Percentiles rank a stretch among this genome's conserved stretches.
Evolutionary conservation across 768 basidiomycete genomes (phyloP).

Genomic region (Suillus tomentosus): DNA sequence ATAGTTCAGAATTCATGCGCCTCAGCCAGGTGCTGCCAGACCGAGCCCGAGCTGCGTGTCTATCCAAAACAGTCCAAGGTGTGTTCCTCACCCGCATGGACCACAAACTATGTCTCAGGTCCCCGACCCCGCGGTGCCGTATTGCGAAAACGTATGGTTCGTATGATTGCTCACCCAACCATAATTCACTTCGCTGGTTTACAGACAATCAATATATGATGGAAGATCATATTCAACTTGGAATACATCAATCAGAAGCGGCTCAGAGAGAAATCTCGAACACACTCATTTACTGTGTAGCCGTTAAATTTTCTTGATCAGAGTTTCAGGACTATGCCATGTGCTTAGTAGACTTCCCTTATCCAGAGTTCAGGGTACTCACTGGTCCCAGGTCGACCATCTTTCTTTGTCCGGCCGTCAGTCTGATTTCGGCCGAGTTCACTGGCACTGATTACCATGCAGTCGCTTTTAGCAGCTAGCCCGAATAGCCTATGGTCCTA

Average conservation of each 20-base stretch:
- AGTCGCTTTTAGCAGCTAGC: background rate
- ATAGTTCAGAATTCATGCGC: background rate
- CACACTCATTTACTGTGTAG: background rate
- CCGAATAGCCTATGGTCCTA: background rate
- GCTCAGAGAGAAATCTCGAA: background rate
- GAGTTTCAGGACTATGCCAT: background rate
- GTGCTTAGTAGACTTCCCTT: background rate
- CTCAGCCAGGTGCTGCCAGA: background rate
- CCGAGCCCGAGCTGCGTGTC: conserved; percentile 4
- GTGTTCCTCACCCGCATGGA: background rate
- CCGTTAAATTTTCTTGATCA: background rate
- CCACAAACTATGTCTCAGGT: background rate
- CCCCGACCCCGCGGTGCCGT: conserved; percentile 7
- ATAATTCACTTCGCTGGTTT: background rate
- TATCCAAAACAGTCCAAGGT: background rate
- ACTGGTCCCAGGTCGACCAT: background rate
- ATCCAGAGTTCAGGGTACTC: background rate
- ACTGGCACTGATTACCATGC: background rate
- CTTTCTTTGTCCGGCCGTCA: background rate
- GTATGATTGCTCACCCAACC: background rate
- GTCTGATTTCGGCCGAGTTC: background rate
- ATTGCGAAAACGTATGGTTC: background rate
- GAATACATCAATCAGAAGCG: background rate
- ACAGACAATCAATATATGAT: background rate
- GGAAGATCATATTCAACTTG: background rate